phyloP scores from a whole-genome alignment of 495 filamentous ascomycete species.

The Aspergillus baeticus region DNA sequence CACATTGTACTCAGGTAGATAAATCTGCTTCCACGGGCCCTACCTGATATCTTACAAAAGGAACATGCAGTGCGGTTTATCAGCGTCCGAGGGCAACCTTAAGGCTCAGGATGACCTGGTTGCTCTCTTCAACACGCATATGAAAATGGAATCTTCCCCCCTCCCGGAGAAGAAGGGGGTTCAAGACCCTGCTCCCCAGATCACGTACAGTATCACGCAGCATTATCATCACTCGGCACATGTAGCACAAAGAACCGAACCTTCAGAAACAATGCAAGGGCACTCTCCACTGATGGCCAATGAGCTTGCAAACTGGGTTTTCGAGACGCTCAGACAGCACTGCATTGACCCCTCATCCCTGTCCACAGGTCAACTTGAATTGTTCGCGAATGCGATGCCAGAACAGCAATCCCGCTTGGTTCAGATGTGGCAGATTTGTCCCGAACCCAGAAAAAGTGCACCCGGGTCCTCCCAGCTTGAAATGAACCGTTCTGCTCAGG shows the following conservation, averaged over 20 bases:
- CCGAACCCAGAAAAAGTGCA: slow-evolving; percentile 23
- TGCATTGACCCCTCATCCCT: slow-evolving; percentile 54
- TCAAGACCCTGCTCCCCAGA: slow-evolving; percentile 20
- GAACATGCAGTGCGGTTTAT: slow-evolving; percentile 35
- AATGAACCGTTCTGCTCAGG: slow-evolving; percentile 43
- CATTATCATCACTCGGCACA: slow-evolving; percentile 77
- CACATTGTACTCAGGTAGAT: slow-evolving; percentile 39
- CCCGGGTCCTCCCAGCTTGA: slow-evolving; percentile 24
- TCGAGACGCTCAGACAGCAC: slow-evolving; percentile 43
- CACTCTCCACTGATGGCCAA: not conserved
- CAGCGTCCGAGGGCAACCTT: slow-evolving; percentile 42
- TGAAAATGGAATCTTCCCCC: slow-evolving; percentile 38
- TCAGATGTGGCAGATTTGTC: slow-evolving; percentile 65
- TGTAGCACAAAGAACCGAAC: slow-evolving; percentile 38
- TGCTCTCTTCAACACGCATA: slow-evolving; percentile 63
- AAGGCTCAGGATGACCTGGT: slow-evolving; percentile 65
- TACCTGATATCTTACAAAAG: slow-evolving; percentile 14
- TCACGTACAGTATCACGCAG: slow-evolving; percentile 67
- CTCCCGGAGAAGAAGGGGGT: not conserved
- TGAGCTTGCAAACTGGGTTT: not conserved
- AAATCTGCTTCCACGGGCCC: not conserved
- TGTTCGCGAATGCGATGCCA: slow-evolving; percentile 59
- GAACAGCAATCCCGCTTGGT: slow-evolving; percentile 59
- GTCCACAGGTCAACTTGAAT: slow-evolving; percentile 55
- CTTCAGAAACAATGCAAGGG: not conserved